Evolutionary conservation across 1,284 basidiomycete species (phyloP), one percentile per base, ranked within the genome.

Genomic region (Trichosporon asahii): DNA sequence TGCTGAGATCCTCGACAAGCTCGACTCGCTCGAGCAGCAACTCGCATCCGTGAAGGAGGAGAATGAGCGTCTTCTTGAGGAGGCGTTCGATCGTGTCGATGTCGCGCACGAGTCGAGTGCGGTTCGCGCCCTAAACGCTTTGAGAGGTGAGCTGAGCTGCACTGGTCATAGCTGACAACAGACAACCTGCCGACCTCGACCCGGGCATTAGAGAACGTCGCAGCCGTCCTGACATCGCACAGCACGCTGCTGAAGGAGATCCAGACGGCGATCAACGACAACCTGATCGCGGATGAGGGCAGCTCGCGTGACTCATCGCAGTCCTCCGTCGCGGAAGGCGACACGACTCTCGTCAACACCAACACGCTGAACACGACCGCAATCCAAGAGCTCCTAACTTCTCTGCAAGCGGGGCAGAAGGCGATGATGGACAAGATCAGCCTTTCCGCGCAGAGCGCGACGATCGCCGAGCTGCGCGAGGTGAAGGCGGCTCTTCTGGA

Each of bases 371-470:
- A 31, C 57, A 33, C 31, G 27, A 12, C 27, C 12, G 66, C 60
- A 29, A n/a, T 63, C 2, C 66, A 66, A 15, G 72, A 71, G 18
- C 68, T 73, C 55, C 64, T 73, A 25, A 61, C 55, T 1, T 65
- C 70, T 0, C 64, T 73, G 12, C 21, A 72, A 15, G 27, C 65
- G 15, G 69, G 68, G 3, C 72, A 73, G 63, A 63, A 70, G 37
- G 68, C 70, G 40, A 66, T 73, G 60, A 68, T 73, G 68, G 67
- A 65, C 67, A 66, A 67, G 55, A 67, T 73, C 33, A 35, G 46
- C 40, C 64, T 70, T 18, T 66, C 61, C 9, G 29, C 66, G 18
- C 68, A 66, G 33, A 33, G 29, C 57, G 29, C 27, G 1, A 23
- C 57, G 27, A 61, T 61, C 18, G 8, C 57, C 57, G 57, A 61